phyloP scores from a whole-genome alignment of 2,329 filamentous ascomycete species.

The Cercospora berteroae region DNA sequence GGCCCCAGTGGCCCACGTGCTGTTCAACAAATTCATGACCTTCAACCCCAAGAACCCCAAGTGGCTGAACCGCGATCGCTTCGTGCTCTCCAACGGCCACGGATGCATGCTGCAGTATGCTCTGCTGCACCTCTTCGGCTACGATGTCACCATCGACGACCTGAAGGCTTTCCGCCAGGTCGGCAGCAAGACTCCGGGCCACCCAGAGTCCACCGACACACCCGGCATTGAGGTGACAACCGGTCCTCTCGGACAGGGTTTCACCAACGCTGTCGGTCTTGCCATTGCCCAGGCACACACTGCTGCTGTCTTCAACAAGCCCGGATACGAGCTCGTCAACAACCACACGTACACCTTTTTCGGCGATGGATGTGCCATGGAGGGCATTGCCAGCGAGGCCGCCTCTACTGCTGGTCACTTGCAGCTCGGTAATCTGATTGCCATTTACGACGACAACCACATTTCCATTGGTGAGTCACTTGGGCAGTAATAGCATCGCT shows the following conservation, averaged over 20 bases:
- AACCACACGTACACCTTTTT: conserved; percentile 98
- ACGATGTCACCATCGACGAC: conserved; percentile 81
- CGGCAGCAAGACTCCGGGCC: conserved; percentile 84
- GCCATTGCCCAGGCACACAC: conserved; percentile 95
- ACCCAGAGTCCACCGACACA: conserved; percentile 95
- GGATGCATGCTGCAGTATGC: conserved; percentile 99
- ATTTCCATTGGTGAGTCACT: conserved; percentile 68
- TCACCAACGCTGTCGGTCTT: conserved; percentile 95
- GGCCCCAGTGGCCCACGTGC: conserved; percentile 92
- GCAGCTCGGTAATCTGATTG: conserved; percentile 96
- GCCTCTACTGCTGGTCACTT: conserved; percentile 90
- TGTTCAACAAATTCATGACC: conserved; percentile 98
- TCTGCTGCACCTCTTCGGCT: conserved; percentile 94
- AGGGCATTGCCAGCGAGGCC: conserved; percentile 93
- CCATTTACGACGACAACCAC: conserved; percentile 97
- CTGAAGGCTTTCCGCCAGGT: conserved; percentile 88
- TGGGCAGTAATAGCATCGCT: not conserved
- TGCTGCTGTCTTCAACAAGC: conserved; percentile 92
- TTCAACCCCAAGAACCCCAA: conserved; percentile 99
- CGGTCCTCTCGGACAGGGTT: conserved; percentile 94
- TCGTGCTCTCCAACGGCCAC: conserved; percentile 98
- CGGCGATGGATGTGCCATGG: conserved; percentile 97
- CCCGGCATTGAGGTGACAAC: conserved; percentile 97
- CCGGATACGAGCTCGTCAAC: conserved; percentile 83
- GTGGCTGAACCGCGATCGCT: conserved; percentile 96